A percentile compares a stretch with the other conserved stretches of the same genome.
phyloP scores from a whole-genome alignment of 2,329 filamentous ascomycete species.

The Trichoderma sp. region DNA sequence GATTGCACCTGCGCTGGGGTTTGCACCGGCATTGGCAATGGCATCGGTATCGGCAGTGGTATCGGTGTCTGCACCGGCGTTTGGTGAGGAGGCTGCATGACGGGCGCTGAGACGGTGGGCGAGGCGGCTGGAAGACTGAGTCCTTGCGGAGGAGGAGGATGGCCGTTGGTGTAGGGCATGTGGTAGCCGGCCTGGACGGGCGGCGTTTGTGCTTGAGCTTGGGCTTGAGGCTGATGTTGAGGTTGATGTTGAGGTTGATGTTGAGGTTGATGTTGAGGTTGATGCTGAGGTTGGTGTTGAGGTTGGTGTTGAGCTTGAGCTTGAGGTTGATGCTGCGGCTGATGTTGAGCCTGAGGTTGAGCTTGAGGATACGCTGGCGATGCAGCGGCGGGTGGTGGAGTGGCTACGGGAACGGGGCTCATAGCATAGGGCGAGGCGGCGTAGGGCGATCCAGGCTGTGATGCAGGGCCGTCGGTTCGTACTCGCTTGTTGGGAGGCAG shows the following conservation, averaged over 20 bases:
- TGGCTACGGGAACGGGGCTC: slow-evolving; percentile 49
- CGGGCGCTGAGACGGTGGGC: slow-evolving; percentile 40
- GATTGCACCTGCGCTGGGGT: slow-evolving; percentile 28
- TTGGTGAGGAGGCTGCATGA: slow-evolving; percentile 40
- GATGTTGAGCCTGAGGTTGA: neutral
- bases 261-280: no score
- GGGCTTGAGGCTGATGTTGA: slow-evolving; percentile 30
- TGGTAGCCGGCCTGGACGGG: slow-evolving; percentile 40
- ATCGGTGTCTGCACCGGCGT: slow-evolving; percentile 29
- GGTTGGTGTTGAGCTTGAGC: slow-evolving; percentile 33
- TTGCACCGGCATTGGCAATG: neutral
- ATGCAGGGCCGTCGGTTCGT: slow-evolving; percentile 62
- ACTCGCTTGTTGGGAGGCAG: slow-evolving; percentile 71
- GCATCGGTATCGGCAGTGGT: slow-evolving; percentile 32
- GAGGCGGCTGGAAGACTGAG: slow-evolving; percentile 41
- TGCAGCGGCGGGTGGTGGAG: slow-evolving; percentile 43
- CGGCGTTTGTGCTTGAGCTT: slow-evolving; percentile 36
- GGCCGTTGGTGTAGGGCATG: slow-evolving; percentile 46
- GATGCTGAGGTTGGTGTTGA: no score
- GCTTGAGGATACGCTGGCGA: slow-evolving; percentile 43
- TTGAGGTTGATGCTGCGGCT: no score
- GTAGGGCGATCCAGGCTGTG: slow-evolving; percentile 67
- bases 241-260: no score
- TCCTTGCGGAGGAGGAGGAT: slow-evolving; percentile 41
- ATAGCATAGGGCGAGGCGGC: slow-evolving; percentile 54